Evolutionary conservation across 768 basidiomycete species (phyloP).

Genomic region (Kwoniella sp.): DNA sequence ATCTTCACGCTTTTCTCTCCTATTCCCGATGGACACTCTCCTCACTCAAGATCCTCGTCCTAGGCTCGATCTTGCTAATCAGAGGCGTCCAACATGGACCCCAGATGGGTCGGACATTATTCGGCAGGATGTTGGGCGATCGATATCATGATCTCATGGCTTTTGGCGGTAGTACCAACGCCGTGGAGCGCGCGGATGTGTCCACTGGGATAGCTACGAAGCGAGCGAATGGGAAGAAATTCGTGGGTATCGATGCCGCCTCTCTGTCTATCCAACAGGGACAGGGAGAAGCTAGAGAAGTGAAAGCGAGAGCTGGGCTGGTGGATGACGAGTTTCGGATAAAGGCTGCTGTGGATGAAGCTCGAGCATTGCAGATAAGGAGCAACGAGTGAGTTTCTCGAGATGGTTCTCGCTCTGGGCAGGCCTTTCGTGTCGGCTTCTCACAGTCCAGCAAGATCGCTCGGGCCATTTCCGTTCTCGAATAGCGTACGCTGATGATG

Average conservation of each 20-base stretch:
- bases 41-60: conserved; percentile 12
- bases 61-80: conserved; percentile 16
- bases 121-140: conserved; percentile 14
- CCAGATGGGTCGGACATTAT: conserved; percentile 13
- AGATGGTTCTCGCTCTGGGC: no score
- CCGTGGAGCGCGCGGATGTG: no score
- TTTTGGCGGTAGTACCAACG: neutral
- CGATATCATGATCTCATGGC: conserved; percentile 18
- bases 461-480: no score
- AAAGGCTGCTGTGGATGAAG: conserved; percentile 8
- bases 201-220: neutral
- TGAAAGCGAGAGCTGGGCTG: neutral
- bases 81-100: conserved; percentile 10
- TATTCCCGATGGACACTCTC: conserved; percentile 6
- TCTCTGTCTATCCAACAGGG: neutral
- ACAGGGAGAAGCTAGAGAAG: neutral
- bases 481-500: neutral
- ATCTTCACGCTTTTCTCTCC: conserved; percentile 4
- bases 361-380: conserved; percentile 2
- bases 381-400: conserved; percentile 16
- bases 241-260: neutral
- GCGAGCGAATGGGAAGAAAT: neutral
- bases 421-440: no score
- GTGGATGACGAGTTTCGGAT: conserved; percentile 3
- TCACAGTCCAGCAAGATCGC: no score